These are phyloP conservation scores for Macrolepiota fuliginosa DNA, from an alignment of 768 basidiomycete genomes.

Conservation along the genomic window DNA sequence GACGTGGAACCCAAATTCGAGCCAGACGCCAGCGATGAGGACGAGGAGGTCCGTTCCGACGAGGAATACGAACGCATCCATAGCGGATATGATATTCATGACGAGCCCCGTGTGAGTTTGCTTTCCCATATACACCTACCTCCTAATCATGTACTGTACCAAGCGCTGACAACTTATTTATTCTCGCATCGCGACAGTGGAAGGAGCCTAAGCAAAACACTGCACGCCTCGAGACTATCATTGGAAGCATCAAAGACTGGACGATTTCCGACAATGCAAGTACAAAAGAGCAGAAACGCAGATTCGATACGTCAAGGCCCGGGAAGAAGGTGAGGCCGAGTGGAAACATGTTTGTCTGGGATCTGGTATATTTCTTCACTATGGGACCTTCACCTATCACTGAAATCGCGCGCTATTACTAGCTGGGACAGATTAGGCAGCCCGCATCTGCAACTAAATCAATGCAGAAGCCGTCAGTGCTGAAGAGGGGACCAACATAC, in stretches of 20 bases:
- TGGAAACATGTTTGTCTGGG: slow-evolving; percentile 1
- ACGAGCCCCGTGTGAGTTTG: slow-evolving; percentile 5
- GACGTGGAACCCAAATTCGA: background rate
- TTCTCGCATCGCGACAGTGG: background rate
- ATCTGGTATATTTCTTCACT: background rate
- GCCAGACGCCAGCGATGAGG: background rate
- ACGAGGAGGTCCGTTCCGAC: background rate
- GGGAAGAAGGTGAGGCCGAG: background rate
- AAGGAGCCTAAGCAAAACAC: background rate
- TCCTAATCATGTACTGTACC: background rate
- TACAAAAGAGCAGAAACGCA: background rate
- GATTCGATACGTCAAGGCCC: background rate
- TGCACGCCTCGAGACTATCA: background rate
- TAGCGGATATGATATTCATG: background rate
- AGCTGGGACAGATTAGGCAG: slow-evolving; percentile 1
- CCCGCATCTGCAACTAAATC: background rate
- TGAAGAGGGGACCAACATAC: background rate
- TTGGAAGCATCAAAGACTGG: background rate
- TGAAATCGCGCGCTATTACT: background rate
- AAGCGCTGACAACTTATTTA: background rate
- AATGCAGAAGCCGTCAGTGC: background rate
- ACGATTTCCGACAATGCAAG: background rate
- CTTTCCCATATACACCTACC: background rate
- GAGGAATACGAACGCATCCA: slow-evolving; percentile 7
- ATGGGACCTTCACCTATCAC: background rate